Evolutionary conservation across 306 rosid genomes (phyloP).

Genomic region (Prunus mongolica): DNA sequence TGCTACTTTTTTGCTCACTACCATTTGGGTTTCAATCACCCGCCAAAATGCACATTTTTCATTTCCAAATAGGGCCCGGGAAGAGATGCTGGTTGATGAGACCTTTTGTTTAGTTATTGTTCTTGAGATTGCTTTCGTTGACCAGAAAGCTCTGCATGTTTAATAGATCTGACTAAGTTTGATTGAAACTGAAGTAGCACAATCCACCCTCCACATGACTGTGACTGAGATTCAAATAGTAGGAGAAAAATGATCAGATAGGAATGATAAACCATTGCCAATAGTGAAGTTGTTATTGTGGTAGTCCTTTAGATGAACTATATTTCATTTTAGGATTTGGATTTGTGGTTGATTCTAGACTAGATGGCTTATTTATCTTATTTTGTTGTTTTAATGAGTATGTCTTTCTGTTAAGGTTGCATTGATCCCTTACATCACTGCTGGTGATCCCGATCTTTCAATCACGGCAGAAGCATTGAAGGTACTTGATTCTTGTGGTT

Average conservation of each 20-base stretch:
- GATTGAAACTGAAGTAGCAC: not conserved
- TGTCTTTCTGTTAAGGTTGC: constrained; percentile 62
- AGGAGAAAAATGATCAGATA: not conserved
- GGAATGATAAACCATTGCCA: not conserved
- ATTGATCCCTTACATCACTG: constrained; percentile 80
- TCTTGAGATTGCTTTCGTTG: not conserved
- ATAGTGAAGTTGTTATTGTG: not conserved
- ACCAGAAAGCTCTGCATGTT: not conserved
- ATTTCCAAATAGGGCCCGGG: not conserved
- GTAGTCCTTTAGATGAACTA: not conserved
- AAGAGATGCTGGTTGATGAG: not conserved
- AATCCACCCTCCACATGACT: not conserved
- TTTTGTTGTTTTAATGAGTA: constrained; percentile 20
- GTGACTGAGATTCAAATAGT: not conserved
- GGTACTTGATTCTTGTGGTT: constrained; percentile 78
- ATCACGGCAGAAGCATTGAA: constrained; percentile 88
- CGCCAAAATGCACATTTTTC: not conserved
- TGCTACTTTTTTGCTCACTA: not conserved
- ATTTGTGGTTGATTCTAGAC: not conserved
- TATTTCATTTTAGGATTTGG: not conserved
- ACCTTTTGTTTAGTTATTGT: not conserved
- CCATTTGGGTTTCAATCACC: not conserved
- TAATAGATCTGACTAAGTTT: not conserved
- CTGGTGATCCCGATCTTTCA: constrained; percentile 95
- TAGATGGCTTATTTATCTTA: not conserved